These are phyloP conservation scores for Claviceps humidiphila DNA, from an alignment of 2,329 filamentous ascomycete genomes.

Conservation along the genomic window DNA sequence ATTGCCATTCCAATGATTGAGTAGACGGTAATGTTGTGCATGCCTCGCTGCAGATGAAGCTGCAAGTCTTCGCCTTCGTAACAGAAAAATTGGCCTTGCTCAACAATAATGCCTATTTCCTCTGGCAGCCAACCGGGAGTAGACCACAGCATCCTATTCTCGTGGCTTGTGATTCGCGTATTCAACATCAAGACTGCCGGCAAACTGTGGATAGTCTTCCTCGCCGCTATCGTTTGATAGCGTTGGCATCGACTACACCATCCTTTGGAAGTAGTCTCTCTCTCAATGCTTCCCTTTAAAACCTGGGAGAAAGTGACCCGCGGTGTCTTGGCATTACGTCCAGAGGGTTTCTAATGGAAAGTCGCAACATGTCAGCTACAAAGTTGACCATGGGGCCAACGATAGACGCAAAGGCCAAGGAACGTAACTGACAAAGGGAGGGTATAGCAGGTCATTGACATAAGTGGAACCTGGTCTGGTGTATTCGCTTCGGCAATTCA, in stretches of 20 bases:
- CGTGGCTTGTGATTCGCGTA: conserved; percentile 56
- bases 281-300: conserved; percentile 82
- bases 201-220: conserved; percentile 70
- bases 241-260: conserved; percentile 88
- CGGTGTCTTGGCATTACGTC: conserved; percentile 35
- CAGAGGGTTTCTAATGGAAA: conserved; percentile 30
- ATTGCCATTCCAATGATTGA: conserved; percentile 82
- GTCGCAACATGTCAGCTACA: not conserved
- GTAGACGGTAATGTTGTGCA: conserved; percentile 75
- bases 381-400: not conserved
- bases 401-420: not conserved
- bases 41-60: conserved; percentile 63
- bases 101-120: conserved; percentile 84
- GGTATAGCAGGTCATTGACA: conserved; percentile 79
- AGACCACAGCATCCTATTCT: conserved; percentile 73
- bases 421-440: conserved; percentile 25
- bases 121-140: conserved; percentile 84
- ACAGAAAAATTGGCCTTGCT: conserved; percentile 85
- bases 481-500: conserved; percentile 77
- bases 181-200: conserved; percentile 85
- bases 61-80: conserved; percentile 87
- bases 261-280: conserved; percentile 75
- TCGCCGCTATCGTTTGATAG: conserved; percentile 76
- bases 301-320: conserved; percentile 72
- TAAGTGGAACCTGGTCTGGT: conserved; percentile 65